Percentiles rank a stretch among this genome's conserved stretches.
phyloP scores from a whole-genome alignment of 371 early-diverging fungal species.

The Mucor plumbeus region DNA sequence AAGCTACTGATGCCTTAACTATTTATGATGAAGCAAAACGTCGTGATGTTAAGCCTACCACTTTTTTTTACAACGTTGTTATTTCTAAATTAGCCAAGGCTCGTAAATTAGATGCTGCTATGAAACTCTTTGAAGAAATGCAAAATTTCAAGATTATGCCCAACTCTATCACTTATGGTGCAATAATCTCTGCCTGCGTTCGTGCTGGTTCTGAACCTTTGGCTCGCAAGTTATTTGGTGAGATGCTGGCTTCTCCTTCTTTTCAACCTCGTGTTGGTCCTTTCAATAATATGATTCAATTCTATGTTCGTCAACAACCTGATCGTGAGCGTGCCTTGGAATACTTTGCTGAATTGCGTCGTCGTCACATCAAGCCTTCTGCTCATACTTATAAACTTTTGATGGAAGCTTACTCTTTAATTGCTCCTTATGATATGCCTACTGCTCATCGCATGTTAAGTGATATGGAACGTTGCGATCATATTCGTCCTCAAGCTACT shows the following conservation, averaged over 20 bases:
- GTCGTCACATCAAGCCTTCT: slow-evolving; percentile 58
- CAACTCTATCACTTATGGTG: slow-evolving; percentile 67
- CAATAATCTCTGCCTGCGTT: slow-evolving; percentile 67
- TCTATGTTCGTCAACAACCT: slow-evolving; percentile 66
- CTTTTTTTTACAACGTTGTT: slow-evolving; percentile 70
- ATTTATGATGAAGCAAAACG: slow-evolving; percentile 69
- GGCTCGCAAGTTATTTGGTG: slow-evolving; percentile 55
- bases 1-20: slow-evolving; percentile 57
- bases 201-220: slow-evolving; percentile 63
- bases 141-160: slow-evolving; percentile 51
- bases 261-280: slow-evolving; percentile 64
- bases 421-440: slow-evolving; percentile 67
- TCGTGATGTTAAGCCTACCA: slow-evolving; percentile 62
- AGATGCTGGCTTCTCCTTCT: slow-evolving; percentile 57
- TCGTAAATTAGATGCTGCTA: slow-evolving; percentile 62
- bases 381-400: slow-evolving; percentile 68
- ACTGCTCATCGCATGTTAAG: slow-evolving; percentile 61
- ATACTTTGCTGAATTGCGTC: slow-evolving; percentile 58
- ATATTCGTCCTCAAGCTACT: slow-evolving; percentile 54
- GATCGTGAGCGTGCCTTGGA: slow-evolving; percentile 58
- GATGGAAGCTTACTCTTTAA: slow-evolving; percentile 64
- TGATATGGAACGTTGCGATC: slow-evolving; percentile 54
- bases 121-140: slow-evolving; percentile 69
- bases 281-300: slow-evolving; percentile 72
- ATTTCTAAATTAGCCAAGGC: slow-evolving; percentile 70